Base-by-base conservation (phyloP, 257 asterid genomes). In the Penstemon davidsonii region DNA sequence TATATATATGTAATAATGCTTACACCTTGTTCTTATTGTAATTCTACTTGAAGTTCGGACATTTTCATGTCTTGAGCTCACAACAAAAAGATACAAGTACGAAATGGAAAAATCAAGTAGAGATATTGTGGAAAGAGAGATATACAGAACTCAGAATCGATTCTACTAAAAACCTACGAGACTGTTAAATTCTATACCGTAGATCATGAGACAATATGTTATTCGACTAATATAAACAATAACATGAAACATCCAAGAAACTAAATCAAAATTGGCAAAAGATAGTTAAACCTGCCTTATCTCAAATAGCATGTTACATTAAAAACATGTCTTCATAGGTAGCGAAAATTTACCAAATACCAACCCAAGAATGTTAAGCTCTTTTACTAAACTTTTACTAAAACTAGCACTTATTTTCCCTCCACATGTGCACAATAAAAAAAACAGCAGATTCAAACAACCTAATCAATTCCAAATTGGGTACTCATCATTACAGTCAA, bases 261-360 rank as follows among this genome's bases (percentile, higher is more conserved):
- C 43, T 37, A 15, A 58, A 38, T 9, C 18, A n/a, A 8, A 58
- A 4, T 7, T 10, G 47, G 44, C n/a, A 45, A 3, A 5, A 37
- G 11, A 25, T 25, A 25, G 40, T 13, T 2, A 10, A 40, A 37
- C 46, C 9, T 0, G 58, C 41, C 43, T 5, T 11, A 41, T 1
- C 50, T 25, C n/a, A 15, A 54, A 63, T 51, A 66, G 51, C 9
- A 66, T 2, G 12, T 40, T 15, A 11, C 11, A 36, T 52, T 38
- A 40, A 70, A 71, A 55, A 8, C 66, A 74, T 42, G 64, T 59
- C 62, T 41, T 63, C 5, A 52, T 33, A 55, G 6, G 60, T 55
- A 15, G 18, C 18, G 18, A 15, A 15, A 50, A 51, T 39, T 47
- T 11, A 47, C 53, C 53, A 6, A 33, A 51, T 37, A 50, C 54